Base-by-base conservation (phyloP, 2,329 filamentous ascomycete species). In the Cercospora zeae-maydis region DNA sequence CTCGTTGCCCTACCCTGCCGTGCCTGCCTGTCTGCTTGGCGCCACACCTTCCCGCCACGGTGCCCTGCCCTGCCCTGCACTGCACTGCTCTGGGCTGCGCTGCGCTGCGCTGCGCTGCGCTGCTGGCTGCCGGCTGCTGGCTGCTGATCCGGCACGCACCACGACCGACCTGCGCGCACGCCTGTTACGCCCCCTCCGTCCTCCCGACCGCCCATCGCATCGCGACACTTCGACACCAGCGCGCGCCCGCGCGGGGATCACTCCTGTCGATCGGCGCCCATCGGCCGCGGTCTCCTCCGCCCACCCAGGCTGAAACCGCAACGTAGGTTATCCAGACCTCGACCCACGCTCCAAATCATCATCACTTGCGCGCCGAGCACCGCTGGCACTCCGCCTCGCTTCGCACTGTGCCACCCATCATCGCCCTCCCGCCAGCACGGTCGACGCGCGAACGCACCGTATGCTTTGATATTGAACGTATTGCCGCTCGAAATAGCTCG, bases 291-390 rank as follows among this genome's bases (percentile, higher is more conserved):
- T 42, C 51, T n/a, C 33, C 19, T 59, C 39, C 55, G 55, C 45
- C 27, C 39, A 47, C 37, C 45, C 30, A 34, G 51, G 27, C 31
- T 59, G 57, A 59, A 59, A 37, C 57, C 13, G 30, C 27, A 45
- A 31, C n/a, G 42, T 19, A 51, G 57, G 57, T 58, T 49, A 58
- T 58, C 33, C 55, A 30, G 36, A 52, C 57, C 42, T 30, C 47
- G 30, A 33, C 47, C 47, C 36, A 30, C 47, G 16, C 30, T 24
- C 47, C 47, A 52, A 31, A 30, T 30, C 24, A 33, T 14, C 47
- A 33, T 27, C 24, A n/a, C n/a, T n/a, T n/a, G n/a, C n/a, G n/a
- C n/a, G n/a, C n/a, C n/a, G n/a, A n/a, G n/a, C n/a, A n/a, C n/a
- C 47, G 34, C 16, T 56, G 33, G 21, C 5, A 37, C 33, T 24